Evolutionary conservation across 2,329 filamentous ascomycete genomes (phyloP).

Genomic region (Aspergillus niger): DNA sequence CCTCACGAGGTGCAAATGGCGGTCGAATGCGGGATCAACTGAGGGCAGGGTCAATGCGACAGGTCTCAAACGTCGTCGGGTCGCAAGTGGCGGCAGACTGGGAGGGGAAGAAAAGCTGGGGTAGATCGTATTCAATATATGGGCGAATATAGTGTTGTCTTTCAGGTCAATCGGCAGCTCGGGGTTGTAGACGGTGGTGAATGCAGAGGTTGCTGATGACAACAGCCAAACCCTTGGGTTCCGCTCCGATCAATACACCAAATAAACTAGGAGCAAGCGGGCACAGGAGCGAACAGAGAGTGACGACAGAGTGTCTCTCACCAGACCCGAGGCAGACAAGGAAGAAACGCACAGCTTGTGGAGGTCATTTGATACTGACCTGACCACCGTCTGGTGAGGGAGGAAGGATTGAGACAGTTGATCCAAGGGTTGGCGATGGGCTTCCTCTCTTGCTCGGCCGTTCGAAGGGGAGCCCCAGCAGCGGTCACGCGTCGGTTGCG

Average conservation of each 20-base stretch:
- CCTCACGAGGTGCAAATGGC: constrained; percentile 15
- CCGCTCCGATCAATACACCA: constrained; percentile 25
- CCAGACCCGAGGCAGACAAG: constrained; percentile 22
- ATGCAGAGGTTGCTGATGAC: constrained; percentile 29
- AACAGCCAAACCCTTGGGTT: constrained; percentile 18
- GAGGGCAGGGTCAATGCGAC: constrained; percentile 24
- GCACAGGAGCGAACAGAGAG: constrained; percentile 10
- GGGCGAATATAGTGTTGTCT: constrained; percentile 3
- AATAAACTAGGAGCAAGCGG: constrained; percentile 18
- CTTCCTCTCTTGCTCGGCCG: constrained; percentile 25
- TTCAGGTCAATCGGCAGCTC: constrained; percentile 22
- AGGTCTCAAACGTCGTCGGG: constrained; percentile 17
- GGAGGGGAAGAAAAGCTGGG: constrained; percentile 1
- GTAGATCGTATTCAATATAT: constrained; percentile 2
- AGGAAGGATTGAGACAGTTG: constrained; percentile 13
- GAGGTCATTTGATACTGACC: constrained; percentile 28
- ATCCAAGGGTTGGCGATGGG: constrained; percentile 25
- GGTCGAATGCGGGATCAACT: constrained; percentile 19
- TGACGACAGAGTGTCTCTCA: constrained; percentile 20
- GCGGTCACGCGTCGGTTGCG: constrained; percentile 42
- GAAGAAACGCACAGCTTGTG: constrained; percentile 17
- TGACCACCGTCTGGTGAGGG: constrained; percentile 28
- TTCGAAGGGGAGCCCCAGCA: constrained; percentile 31
- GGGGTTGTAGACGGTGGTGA: constrained; percentile 21
- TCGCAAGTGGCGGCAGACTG: constrained; percentile 17